A percentile compares a stretch with the other conserved stretches of the same genome.
Evolutionary conservation across 306 rosid genomes (phyloP).

Genomic region (Prunus dulcis): DNA sequence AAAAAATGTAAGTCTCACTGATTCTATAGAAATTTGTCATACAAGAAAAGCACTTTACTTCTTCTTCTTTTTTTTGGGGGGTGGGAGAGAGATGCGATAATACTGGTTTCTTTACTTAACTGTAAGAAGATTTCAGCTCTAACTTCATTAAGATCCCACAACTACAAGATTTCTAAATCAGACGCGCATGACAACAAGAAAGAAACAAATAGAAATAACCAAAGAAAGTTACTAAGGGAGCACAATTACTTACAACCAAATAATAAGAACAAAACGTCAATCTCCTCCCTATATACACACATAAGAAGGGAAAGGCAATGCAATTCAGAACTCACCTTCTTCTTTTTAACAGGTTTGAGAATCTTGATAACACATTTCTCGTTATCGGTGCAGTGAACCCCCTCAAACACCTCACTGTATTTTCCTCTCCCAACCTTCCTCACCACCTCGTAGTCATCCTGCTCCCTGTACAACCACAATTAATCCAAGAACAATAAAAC

Average conservation of each 20-base stretch:
- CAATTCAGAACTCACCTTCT: conserved; percentile 50
- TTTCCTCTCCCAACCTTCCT: conserved; percentile 96
- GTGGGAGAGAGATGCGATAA: too few species aligned
- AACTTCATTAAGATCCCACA: not conserved
- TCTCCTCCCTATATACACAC: not conserved
- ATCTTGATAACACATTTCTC: conserved; percentile 87
- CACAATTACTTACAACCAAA: not conserved
- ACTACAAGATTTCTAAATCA: not conserved
- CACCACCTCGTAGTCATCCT: conserved; percentile 93
- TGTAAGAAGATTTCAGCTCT: not conserved
- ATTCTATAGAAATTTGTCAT: not conserved
- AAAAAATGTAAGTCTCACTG: not conserved
- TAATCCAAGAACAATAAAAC: not conserved
- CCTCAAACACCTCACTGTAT: conserved; percentile 95
- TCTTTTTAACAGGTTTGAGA: conserved; percentile 92
- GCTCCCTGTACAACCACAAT: conserved; percentile 53
- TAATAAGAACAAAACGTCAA: not conserved
- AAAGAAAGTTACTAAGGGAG: not conserved
- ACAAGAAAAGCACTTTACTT: not conserved
- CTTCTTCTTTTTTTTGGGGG: not conserved
- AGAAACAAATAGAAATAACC: not conserved
- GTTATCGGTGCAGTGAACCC: conserved; percentile 76
- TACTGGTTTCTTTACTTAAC: not conserved
- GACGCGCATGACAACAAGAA: not conserved
- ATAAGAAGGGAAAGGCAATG: not conserved